These are phyloP conservation scores for Funneliformis mosseae DNA, from an alignment of 192 early-diverging fungal species.

Conservation along the genomic window DNA sequence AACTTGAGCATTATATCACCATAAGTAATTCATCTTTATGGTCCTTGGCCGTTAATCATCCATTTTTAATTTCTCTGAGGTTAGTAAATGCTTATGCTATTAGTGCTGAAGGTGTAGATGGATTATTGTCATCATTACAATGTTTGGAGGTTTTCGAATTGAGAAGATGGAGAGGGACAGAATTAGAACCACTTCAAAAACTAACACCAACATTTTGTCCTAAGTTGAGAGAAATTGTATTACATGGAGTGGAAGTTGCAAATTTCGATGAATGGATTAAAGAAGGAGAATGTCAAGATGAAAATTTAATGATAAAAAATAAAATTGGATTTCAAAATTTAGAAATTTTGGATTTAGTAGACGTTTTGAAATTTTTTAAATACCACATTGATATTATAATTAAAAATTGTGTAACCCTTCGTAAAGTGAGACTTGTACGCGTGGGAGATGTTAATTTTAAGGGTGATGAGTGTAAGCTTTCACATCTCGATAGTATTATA, in stretches of 20 bases:
- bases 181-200: slow-evolving; percentile 7
- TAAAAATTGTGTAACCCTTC: background rate
- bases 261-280: slow-evolving; percentile 10
- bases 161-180: slow-evolving; percentile 1
- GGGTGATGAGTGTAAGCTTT: background rate
- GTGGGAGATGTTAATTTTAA: background rate
- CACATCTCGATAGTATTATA: no score
- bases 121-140: background rate
- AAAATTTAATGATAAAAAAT: background rate
- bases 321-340: slow-evolving; percentile 1
- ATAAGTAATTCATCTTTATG: slow-evolving; percentile 5
- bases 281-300: background rate
- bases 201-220: slow-evolving; percentile 23
- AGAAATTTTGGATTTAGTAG: slow-evolving; percentile 10
- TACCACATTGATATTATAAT: background rate
- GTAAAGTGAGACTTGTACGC: slow-evolving; percentile 5
- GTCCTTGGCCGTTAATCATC: slow-evolving; percentile 9
- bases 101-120: slow-evolving; percentile 18
- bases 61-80: slow-evolving; percentile 17
- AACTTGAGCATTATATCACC: slow-evolving; percentile 7
- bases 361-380: background rate
- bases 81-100: slow-evolving; percentile 19
- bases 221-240: background rate
- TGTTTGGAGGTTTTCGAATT: slow-evolving; percentile 24
- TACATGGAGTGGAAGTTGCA: slow-evolving; percentile 2